Conservation (phyloP, 345 rosid species). For the Durio zibethinus region DNA sequence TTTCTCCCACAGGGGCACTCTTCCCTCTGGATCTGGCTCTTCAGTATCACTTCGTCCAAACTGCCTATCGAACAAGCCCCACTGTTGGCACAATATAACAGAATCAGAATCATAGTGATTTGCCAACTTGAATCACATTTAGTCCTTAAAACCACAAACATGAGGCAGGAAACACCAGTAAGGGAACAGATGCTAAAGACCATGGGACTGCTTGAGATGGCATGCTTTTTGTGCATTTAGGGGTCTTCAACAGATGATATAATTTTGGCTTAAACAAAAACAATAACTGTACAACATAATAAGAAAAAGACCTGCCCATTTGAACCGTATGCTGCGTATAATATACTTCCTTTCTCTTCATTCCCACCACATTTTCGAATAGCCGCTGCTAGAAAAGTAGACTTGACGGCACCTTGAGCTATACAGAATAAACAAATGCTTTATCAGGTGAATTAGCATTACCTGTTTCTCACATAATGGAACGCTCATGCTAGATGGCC, state of each 20-base stretch:
- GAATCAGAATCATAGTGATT: background rate
- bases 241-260: background rate
- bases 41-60: conserved; percentile 73
- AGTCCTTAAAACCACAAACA: background rate
- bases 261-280: background rate
- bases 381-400: conserved; percentile 78
- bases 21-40: conserved; percentile 79
- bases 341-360: conserved; percentile 66
- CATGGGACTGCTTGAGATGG: background rate
- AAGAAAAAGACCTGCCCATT: conserved; percentile 63
- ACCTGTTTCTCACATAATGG: background rate
- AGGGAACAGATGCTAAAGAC: background rate
- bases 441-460: background rate
- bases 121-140: conserved; percentile 2
- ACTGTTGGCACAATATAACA: conserved; percentile 37
- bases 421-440: conserved; percentile 15
- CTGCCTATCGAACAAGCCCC: conserved; percentile 87
- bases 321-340: conserved; percentile 85
- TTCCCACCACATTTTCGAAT: conserved; percentile 93
- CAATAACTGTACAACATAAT: background rate
- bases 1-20: conserved; percentile 76
- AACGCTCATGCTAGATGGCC: background rate
- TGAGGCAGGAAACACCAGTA: background rate
- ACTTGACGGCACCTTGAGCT: conserved; percentile 79
- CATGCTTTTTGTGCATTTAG: background rate